Evolutionary conservation across 768 basidiomycete species (phyloP).

Genomic region (Fistulinella prunicolor): DNA sequence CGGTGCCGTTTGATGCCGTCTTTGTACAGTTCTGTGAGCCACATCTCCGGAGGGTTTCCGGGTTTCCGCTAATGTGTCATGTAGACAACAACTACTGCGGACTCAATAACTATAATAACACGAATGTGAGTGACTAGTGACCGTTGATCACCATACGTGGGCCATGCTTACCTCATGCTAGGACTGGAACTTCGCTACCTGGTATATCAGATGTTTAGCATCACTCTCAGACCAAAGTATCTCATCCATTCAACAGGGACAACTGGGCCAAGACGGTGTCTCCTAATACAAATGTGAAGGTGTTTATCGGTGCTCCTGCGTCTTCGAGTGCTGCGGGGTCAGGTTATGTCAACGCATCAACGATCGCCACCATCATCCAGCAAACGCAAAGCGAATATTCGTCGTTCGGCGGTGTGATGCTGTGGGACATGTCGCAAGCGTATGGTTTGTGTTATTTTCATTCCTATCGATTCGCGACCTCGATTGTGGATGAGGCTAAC

Average conservation of each 20-base stretch:
- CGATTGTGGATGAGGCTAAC: neutral
- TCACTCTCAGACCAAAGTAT: neutral
- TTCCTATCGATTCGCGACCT: neutral
- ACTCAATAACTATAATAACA: conserved; percentile 43
- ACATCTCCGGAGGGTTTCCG: no score
- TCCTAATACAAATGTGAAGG: conserved; percentile 44
- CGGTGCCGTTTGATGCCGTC: conserved; percentile 45
- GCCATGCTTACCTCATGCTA: conserved; percentile 20
- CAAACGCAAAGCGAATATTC: conserved; percentile 36
- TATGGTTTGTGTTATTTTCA: conserved; percentile 29
- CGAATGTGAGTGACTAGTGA: conserved; percentile 30
- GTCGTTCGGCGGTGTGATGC: conserved; percentile 46
- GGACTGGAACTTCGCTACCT: conserved; percentile 48
- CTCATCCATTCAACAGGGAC: conserved; percentile 35
- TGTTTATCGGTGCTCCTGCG: conserved; percentile 50
- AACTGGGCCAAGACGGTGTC: conserved; percentile 46
- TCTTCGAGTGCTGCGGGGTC: conserved; percentile 42
- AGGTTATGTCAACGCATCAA: conserved; percentile 40
- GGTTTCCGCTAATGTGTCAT: neutral
- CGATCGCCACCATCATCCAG: conserved; percentile 34
- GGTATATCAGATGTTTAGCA: conserved; percentile 30
- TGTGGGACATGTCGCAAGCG: conserved; percentile 48
- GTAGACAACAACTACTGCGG: conserved; percentile 50
- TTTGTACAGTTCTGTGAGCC: conserved; percentile 48
- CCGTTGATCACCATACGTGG: neutral